A percentile compares a stretch with the other conserved stretches of the same genome.
phyloP scores from a whole-genome alignment of 345 rosid genomes.

The Ceriops zippeliana region DNA sequence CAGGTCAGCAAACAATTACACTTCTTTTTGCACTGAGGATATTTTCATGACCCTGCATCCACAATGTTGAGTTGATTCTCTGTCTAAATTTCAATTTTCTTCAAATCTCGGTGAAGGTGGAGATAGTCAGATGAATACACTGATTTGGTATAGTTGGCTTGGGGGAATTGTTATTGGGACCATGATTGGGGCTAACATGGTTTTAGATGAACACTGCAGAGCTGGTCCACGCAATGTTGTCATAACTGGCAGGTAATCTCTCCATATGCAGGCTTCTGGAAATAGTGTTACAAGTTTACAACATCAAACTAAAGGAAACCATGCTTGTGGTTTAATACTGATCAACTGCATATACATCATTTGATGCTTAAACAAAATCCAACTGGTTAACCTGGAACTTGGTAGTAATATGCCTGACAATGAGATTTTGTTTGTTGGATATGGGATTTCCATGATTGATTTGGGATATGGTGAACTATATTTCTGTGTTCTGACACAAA shows the following conservation, averaged over 20 bases:
- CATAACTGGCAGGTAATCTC: constrained; percentile 79
- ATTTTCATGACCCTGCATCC: background rate
- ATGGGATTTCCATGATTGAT: constrained; percentile 1
- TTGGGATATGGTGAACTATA: constrained; percentile 6
- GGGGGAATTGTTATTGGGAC: constrained; percentile 94
- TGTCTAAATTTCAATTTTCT: constrained; percentile 18
- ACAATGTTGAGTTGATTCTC: background rate
- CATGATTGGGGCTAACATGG: constrained; percentile 89
- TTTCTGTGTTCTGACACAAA: constrained; percentile 7
- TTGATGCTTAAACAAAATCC: constrained; percentile 6
- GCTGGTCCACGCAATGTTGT: constrained; percentile 95
- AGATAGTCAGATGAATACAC: constrained; percentile 68
- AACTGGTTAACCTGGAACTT: background rate
- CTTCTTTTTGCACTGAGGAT: constrained; percentile 2
- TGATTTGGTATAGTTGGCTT: constrained; percentile 98
- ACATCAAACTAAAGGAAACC: background rate
- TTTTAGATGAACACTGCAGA: constrained; percentile 85
- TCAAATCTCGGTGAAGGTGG: constrained; percentile 53
- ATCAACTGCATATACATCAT: no score
- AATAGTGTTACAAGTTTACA: constrained; percentile 1
- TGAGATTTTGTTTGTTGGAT: background rate
- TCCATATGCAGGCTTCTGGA: constrained; percentile 1
- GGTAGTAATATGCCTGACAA: background rate
- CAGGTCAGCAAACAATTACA: constrained; percentile 47
- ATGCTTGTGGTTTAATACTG: background rate